A percentile compares a stretch with the other conserved stretches of the same genome.
These are phyloP conservation scores for Aspergillus neotritici DNA, from an alignment of 2,329 filamentous ascomycete genomes.

Conservation along the genomic window DNA sequence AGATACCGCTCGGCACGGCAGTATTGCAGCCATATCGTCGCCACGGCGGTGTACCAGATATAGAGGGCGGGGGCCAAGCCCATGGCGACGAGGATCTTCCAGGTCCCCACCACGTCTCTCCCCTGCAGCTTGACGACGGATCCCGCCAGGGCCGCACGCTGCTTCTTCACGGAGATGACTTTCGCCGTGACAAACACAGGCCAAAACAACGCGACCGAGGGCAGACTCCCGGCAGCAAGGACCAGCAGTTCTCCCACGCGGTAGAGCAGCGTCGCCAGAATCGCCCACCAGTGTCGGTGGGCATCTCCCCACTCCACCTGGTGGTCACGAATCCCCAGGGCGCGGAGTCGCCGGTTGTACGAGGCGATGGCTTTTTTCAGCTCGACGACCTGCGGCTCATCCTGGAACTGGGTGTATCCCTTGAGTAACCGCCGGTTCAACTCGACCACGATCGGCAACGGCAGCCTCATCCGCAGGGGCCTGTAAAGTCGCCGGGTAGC, in stretches of 20 bases:
- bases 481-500: conserved; percentile 90
- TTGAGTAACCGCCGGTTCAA: conserved; percentile 85
- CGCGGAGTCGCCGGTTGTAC: conserved; percentile 82
- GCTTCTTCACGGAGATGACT: conserved; percentile 74
- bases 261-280: conserved; percentile 72
- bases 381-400: conserved; percentile 74
- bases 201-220: conserved; percentile 79
- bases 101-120: conserved; percentile 85
- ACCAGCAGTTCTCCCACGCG: conserved; percentile 70
- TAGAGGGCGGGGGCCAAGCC: conserved; percentile 78
- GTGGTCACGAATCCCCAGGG: conserved; percentile 84
- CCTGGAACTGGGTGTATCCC: conserved; percentile 87
- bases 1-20: conserved; percentile 80
- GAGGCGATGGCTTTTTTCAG: conserved; percentile 69
- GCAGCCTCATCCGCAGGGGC: conserved; percentile 86
- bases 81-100: conserved; percentile 86
- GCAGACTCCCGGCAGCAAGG: conserved; percentile 73
- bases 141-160: conserved; percentile 73
- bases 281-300: conserved; percentile 69
- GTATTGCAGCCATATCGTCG: conserved; percentile 71
- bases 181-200: conserved; percentile 83
- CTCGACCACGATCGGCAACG: conserved; percentile 86
- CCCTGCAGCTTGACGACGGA: conserved; percentile 86
- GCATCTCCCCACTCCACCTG: conserved; percentile 74
- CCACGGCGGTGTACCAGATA: conserved; percentile 68